phyloP scores from a whole-genome alignment of 345 rosid genomes.

The Pugionium dolabratum region DNA sequence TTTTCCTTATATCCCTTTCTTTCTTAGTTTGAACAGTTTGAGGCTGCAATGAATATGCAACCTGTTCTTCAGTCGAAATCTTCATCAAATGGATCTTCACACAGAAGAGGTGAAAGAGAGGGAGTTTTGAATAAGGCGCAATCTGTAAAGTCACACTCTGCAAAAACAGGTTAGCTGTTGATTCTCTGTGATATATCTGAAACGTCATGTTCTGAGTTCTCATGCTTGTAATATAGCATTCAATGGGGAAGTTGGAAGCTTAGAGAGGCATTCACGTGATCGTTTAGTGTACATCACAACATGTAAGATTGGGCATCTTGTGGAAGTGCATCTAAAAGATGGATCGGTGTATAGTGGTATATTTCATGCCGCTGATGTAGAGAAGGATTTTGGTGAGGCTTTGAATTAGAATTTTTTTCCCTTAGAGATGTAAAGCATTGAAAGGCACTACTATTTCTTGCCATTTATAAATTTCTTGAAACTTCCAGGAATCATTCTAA shows the following conservation, averaged over 20 bases:
- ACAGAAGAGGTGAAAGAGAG: conserved; percentile 64
- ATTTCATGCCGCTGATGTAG: conserved; percentile 72
- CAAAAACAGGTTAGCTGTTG: conserved; percentile 51
- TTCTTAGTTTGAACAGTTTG: conserved; percentile 26
- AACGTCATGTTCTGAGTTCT: conserved; percentile 24
- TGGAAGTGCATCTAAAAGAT: conserved; percentile 87
- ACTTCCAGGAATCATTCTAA: conserved; percentile 75
- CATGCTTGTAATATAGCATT: conserved; percentile 39
- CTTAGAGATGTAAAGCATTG: conserved; percentile 18
- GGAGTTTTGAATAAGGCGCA: conserved; percentile 53
- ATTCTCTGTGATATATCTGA: conserved; percentile 14
- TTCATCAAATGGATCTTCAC: conserved; percentile 66
- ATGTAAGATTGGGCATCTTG: conserved; percentile 76
- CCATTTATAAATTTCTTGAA: conserved; percentile 19
- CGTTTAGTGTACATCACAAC: conserved; percentile 66
- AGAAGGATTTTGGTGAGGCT: conserved; percentile 76
- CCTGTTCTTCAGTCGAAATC: conserved; percentile 52
- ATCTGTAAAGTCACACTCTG: conserved; percentile 54
- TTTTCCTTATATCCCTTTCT: not conserved
- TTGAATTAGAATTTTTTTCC: conserved; percentile 25
- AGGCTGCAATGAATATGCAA: conserved; percentile 54
- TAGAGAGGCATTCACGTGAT: conserved; percentile 59
- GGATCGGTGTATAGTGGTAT: conserved; percentile 86
- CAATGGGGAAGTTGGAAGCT: conserved; percentile 53
- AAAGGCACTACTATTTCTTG: conserved; percentile 21